A percentile compares a stretch with the other conserved stretches of the same genome.
Evolutionary conservation across 1,284 basidiomycete species (phyloP).

Genomic region (Ustanciosporium gigantosporum): DNA sequence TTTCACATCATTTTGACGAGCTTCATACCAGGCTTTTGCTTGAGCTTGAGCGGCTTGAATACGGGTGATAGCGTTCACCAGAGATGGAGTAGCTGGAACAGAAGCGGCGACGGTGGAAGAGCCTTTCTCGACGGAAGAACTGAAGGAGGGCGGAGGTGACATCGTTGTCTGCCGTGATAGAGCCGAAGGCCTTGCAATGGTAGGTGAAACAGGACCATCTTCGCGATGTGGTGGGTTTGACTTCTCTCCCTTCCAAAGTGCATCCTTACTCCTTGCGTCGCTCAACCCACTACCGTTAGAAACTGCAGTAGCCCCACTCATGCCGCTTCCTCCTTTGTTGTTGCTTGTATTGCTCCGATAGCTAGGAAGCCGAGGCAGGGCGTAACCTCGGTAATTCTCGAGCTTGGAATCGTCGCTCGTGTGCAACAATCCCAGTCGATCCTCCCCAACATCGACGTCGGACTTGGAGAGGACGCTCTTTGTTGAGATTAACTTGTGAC

Average conservation of each 20-base stretch:
- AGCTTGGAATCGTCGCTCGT: conserved; percentile 7
- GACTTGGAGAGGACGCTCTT: conserved; percentile 9
- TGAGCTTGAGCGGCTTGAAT: conserved; percentile 52
- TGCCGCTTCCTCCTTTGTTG: conserved; percentile 8
- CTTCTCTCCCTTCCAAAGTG: no score
- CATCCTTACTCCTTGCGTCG: not conserved
- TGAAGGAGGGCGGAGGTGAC: conserved; percentile 24
- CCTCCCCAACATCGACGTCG: conserved; percentile 13
- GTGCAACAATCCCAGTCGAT: conserved; percentile 11
- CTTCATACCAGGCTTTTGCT: conserved; percentile 21
- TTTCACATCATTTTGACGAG: not conserved
- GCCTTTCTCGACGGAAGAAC: not conserved
- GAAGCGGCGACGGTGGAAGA: conserved; percentile 4
- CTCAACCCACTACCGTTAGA: not conserved
- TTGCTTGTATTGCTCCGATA: conserved; percentile 34
- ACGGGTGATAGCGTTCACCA: conserved; percentile 50
- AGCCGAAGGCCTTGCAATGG: conserved; percentile 1
- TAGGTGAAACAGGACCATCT: conserved; percentile 11
- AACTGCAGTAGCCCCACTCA: conserved; percentile 11
- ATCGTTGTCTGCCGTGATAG: conserved; percentile 9
- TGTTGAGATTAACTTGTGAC: conserved; percentile 6
- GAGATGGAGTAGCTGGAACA: conserved; percentile 45
- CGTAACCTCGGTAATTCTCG: conserved; percentile 5
- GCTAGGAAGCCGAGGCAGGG: conserved; percentile 23
- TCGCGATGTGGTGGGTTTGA: conserved; percentile 11